Evolutionary conservation across 2,329 filamentous ascomycete species (phyloP).

Genomic region (Acrocalymma vagum): DNA sequence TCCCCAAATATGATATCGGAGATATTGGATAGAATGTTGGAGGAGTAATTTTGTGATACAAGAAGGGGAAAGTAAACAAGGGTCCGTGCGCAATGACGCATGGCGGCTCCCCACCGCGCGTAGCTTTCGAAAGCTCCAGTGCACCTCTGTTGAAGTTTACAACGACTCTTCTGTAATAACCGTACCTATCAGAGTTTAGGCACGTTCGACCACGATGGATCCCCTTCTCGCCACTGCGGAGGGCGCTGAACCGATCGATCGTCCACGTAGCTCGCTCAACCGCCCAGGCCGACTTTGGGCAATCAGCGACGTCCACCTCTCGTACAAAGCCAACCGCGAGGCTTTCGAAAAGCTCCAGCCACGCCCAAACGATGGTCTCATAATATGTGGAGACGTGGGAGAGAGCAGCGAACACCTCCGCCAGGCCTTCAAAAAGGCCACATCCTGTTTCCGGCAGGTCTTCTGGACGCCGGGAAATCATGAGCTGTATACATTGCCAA

Average conservation of each 20-base stretch:
- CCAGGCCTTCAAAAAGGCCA: slow-evolving; percentile 49
- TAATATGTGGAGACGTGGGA: slow-evolving; percentile 54
- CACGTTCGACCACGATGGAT: slow-evolving; percentile 23
- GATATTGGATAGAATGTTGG: no score
- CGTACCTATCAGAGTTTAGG: no score
- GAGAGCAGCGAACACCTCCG: slow-evolving; percentile 44
- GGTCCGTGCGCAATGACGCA: no score
- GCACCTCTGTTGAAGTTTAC: no score
- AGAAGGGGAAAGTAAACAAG: no score
- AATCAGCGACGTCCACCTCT: slow-evolving; percentile 57
- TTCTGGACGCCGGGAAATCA: slow-evolving; percentile 68
- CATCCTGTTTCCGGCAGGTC: slow-evolving; percentile 54
- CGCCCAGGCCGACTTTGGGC: slow-evolving; percentile 49
- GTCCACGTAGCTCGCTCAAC: slow-evolving; percentile 13
- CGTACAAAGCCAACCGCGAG: slow-evolving; percentile 56
- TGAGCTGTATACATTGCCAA: slow-evolving; percentile 63
- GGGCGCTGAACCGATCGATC: slow-evolving; percentile 16
- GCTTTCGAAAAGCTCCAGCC: slow-evolving; percentile 52
- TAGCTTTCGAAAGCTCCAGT: no score
- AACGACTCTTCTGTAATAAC: no score
- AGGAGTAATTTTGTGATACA: no score
- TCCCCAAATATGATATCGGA: no score
- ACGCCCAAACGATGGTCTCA: slow-evolving; percentile 53
- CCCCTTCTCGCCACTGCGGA: slow-evolving; percentile 30
- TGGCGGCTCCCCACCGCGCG: no score